These are phyloP conservation scores for Hydrangea macrophylla DNA, from an alignment of 148 eudicot genomes.

Conservation along the genomic window DNA sequence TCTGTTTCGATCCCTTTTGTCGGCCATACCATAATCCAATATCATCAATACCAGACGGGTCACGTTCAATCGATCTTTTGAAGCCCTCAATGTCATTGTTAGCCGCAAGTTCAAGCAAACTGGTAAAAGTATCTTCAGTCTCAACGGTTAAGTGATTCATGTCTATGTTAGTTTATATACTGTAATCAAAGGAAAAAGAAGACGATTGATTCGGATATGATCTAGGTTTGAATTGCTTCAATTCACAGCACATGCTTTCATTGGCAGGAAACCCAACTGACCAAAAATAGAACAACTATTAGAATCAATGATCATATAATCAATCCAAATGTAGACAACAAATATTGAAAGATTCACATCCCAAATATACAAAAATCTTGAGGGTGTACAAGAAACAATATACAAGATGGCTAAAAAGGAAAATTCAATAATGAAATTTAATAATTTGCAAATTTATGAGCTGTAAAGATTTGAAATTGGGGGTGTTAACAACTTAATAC, in stretches of 20 bases:
- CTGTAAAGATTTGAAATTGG: background rate
- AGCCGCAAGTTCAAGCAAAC: slow-evolving; percentile 19
- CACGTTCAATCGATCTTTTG: background rate
- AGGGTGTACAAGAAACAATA: background rate
- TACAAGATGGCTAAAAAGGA: background rate
- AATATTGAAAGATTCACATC: background rate
- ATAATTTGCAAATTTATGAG: background rate
- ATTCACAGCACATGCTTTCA: background rate
- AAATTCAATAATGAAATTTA: too few species aligned
- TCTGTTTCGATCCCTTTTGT: slow-evolving; percentile 9
- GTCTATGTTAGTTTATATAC: background rate
- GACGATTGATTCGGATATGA: background rate
- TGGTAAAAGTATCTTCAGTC: slow-evolving; percentile 7
- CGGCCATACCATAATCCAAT: slow-evolving; percentile 17
- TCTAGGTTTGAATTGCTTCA: background rate
- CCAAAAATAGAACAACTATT: background rate
- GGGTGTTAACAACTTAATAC: background rate
- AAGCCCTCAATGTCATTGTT: slow-evolving; percentile 8
- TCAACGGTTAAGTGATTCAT: background rate
- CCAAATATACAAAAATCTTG: background rate
- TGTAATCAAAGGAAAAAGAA: background rate
- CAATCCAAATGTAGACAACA: background rate
- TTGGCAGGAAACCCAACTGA: background rate
- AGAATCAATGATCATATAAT: background rate
- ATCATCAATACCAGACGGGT: slow-evolving; percentile 7